These are phyloP conservation scores for Cryphonectria carpinicola DNA, from an alignment of 2,329 filamentous ascomycete species.

Conservation along the genomic window DNA sequence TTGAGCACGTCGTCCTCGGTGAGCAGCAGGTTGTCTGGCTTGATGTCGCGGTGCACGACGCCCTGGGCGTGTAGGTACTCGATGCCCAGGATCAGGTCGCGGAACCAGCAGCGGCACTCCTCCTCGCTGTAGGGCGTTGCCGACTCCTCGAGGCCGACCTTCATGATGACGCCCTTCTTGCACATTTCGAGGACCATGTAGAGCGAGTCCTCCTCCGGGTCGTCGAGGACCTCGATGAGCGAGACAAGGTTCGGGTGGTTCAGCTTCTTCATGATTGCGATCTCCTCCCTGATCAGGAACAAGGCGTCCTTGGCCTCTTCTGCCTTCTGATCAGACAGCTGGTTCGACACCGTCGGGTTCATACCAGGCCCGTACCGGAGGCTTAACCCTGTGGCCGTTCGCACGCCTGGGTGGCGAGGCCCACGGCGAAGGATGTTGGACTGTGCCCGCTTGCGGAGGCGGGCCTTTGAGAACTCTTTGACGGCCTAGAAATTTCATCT, in stretches of 20 bases:
- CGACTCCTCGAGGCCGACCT: conserved; percentile 82
- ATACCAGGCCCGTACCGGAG: conserved; percentile 31
- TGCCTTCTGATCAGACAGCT: conserved; percentile 47
- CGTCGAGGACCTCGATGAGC: conserved; percentile 91
- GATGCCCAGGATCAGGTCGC: conserved; percentile 91
- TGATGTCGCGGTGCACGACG: conserved; percentile 95
- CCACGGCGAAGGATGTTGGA: conserved; percentile 75
- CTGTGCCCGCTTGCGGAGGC: conserved; percentile 85
- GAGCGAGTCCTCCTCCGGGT: conserved; percentile 91
- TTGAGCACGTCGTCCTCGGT: conserved; percentile 93
- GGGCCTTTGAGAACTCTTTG: conserved; percentile 96
- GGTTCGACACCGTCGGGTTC: conserved; percentile 31
- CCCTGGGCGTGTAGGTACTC: conserved; percentile 97
- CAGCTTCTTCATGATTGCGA: conserved; percentile 99
- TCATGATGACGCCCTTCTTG: conserved; percentile 97
- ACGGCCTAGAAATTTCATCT: conserved; percentile 66
- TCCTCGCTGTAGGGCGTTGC: conserved; percentile 84
- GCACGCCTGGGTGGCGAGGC: conserved; percentile 46
- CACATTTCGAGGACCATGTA: conserved; percentile 99
- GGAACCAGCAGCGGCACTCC: conserved; percentile 86
- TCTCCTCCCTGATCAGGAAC: conserved; percentile 90
- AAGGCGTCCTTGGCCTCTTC: conserved; percentile 72
- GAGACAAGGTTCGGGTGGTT: conserved; percentile 93
- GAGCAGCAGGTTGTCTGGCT: conserved; percentile 92
- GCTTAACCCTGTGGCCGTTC: conserved; percentile 35